A percentile compares a stretch with the other conserved stretches of the same genome.
phyloP scores from a whole-genome alignment of 352 stramenopile genomes.

The Lagenidium giganteum region DNA sequence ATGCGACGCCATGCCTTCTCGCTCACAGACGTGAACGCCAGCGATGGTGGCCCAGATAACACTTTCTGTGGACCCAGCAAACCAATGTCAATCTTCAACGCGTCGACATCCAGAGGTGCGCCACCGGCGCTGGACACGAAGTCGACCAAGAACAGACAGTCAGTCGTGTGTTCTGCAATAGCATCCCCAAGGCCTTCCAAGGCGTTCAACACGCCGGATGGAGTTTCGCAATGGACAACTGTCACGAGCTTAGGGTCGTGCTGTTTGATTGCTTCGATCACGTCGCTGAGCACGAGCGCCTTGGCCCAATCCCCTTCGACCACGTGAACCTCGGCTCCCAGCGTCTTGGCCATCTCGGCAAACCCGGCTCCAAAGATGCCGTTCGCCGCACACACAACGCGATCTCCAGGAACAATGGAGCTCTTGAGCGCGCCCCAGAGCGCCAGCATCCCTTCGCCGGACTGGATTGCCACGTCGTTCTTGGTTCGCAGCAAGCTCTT shows the following conservation, averaged over 20 bases:
- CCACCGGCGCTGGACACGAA: conserved; percentile 48
- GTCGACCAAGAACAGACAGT: conserved; percentile 48
- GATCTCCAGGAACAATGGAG: conserved; percentile 26
- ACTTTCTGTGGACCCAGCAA: conserved; percentile 42
- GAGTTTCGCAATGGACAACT: conserved; percentile 50
- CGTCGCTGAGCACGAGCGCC: conserved; percentile 22
- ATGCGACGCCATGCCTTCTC: conserved; percentile 44
- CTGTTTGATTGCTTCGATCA: conserved; percentile 31
- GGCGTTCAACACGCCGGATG: conserved; percentile 36
- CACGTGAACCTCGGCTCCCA: conserved; percentile 32
- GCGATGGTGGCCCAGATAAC: conserved; percentile 30
- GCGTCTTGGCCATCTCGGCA: conserved; percentile 32
- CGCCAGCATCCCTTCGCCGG: conserved; percentile 49
- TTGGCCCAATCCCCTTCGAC: conserved; percentile 38
- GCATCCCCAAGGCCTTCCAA: conserved; percentile 33
- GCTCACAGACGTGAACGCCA: conserved; percentile 42
- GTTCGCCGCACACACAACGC: conserved; percentile 40
- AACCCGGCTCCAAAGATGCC: conserved; percentile 47
- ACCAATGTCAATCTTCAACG: conserved; percentile 38
- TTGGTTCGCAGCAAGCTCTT: conserved; percentile 29
- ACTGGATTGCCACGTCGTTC: conserved; percentile 38
- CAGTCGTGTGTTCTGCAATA: conserved; percentile 32
- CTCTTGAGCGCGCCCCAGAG: conserved; percentile 55
- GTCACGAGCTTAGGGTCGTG: conserved; percentile 44
- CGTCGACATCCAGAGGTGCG: conserved; percentile 30